A percentile compares a stretch with the other conserved stretches of the same genome.
Evolutionary conservation across 345 rosid species (phyloP).

Genomic region (Leavenworthia alabamica): DNA sequence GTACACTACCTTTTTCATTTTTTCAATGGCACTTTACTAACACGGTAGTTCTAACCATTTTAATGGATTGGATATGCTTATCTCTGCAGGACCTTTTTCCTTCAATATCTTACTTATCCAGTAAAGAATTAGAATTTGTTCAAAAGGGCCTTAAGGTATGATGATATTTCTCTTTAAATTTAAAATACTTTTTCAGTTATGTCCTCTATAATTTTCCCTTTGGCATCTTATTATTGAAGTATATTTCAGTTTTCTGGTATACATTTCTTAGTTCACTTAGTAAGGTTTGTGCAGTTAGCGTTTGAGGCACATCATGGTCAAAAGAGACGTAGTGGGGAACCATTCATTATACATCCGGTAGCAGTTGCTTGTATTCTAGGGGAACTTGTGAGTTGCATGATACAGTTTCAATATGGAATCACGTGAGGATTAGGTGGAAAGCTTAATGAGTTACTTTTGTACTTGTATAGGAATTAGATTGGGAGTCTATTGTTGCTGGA

Average conservation of each 20-base stretch:
- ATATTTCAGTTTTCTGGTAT: slow-evolving; percentile 1
- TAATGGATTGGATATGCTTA: slow-evolving; percentile 7
- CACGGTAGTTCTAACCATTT: neutral
- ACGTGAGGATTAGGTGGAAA: slow-evolving; percentile 9
- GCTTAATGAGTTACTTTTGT: slow-evolving; percentile 20
- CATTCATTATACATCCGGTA: slow-evolving; percentile 95
- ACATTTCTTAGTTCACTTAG: slow-evolving; percentile 24
- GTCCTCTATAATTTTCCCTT: neutral
- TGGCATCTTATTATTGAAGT: neutral
- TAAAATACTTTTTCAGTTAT: slow-evolving; percentile 3
- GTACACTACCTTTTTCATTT: slow-evolving; percentile 32
- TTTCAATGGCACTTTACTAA: neutral
- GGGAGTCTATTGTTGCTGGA: slow-evolving; percentile 98
- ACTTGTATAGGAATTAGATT: slow-evolving; percentile 74
- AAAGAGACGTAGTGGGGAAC: slow-evolving; percentile 95
- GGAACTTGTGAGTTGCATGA: slow-evolving; percentile 71
- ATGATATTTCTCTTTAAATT: slow-evolving; percentile 11
- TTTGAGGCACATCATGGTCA: slow-evolving; percentile 98
- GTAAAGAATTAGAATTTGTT: slow-evolving; percentile 78
- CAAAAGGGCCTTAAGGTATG: slow-evolving; percentile 69
- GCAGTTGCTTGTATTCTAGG: slow-evolving; percentile 97
- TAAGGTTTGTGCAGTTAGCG: slow-evolving; percentile 65
- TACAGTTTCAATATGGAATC: slow-evolving; percentile 12
- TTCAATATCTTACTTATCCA: slow-evolving; percentile 65
- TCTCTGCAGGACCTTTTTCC: slow-evolving; percentile 40